Conservation (phyloP, 352 stramenopile species). For the Globisporangium megalacanthum region DNA sequence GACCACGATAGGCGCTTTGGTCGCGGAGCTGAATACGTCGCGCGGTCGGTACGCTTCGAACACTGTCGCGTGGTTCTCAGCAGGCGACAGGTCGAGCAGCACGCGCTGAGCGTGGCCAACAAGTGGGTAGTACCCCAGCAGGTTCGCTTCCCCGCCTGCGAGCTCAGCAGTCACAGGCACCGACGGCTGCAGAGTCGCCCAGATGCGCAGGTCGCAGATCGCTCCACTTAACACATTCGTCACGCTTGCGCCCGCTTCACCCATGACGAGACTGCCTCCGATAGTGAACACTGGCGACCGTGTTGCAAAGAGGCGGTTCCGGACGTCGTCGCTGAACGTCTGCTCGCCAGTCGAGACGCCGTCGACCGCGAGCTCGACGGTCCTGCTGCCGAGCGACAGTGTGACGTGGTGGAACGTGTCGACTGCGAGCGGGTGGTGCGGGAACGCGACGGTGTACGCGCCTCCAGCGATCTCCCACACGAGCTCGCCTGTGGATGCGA, state of each 20-base stretch:
- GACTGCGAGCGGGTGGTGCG: conserved; percentile 27
- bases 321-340: conserved; percentile 15
- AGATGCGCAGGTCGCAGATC: conserved; percentile 70
- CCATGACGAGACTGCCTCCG: conserved; percentile 39
- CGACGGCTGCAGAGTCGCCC: conserved; percentile 25
- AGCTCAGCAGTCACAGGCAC: conserved; percentile 14
- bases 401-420: conserved; percentile 62
- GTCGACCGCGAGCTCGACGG: conserved; percentile 41
- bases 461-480: conserved; percentile 45
- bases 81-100: conserved; percentile 57
- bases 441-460: conserved; percentile 29
- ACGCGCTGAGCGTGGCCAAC: conserved; percentile 55
- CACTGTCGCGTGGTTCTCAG: conserved; percentile 72
- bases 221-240: conserved; percentile 47
- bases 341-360: conserved; percentile 29
- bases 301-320: conserved; percentile 21
- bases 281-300: conserved; percentile 36
- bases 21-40: conserved; percentile 1
- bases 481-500: conserved; percentile 35
- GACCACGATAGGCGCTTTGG: conserved; percentile 1
- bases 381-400: conserved; percentile 36
- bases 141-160: conserved; percentile 30
- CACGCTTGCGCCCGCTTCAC: conserved; percentile 16
- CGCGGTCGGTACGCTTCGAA: conserved; percentile 30
- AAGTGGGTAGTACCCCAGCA: conserved; percentile 77